These are phyloP conservation scores for Purshia tridentata DNA, from an alignment of 306 rosid genomes.

Conservation along the genomic window DNA sequence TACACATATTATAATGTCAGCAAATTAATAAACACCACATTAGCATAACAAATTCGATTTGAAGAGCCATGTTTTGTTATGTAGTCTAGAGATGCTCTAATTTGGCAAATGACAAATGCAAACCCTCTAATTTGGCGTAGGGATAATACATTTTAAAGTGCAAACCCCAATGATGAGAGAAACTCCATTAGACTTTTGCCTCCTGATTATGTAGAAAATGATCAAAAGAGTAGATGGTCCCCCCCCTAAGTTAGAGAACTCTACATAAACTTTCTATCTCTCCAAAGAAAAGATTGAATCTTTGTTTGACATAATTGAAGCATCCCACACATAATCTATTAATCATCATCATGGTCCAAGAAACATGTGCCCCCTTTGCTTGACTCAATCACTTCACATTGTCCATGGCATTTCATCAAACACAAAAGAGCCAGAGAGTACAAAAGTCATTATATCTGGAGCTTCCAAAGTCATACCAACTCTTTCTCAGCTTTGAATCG, in stretches of 20 bases:
- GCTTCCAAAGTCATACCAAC: conserved; percentile 11
- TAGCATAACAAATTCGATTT: too few relatives aligned
- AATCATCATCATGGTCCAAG: neutral
- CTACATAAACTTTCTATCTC: neutral
- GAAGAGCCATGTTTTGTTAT: too few relatives aligned
- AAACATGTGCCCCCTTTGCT: too few relatives aligned
- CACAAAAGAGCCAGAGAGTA: too few relatives aligned
- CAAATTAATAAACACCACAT: too few relatives aligned
- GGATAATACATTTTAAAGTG: neutral
- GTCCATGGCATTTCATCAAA: too few relatives aligned
- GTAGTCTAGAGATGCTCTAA: too few relatives aligned
- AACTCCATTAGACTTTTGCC: neutral
- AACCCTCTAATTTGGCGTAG: too few relatives aligned
- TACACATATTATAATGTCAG: too few relatives aligned
- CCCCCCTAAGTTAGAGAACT: too few relatives aligned
- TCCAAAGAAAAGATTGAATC: neutral
- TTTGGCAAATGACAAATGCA: too few relatives aligned
- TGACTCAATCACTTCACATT: too few relatives aligned
- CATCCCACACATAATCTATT: neutral
- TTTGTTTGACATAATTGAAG: neutral
- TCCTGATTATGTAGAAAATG: neutral
- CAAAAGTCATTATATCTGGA: neutral
- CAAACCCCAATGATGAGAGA: neutral
- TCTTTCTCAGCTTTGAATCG: neutral
- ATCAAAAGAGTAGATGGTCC: neutral